Percentiles rank a stretch among this genome's conserved stretches.
phyloP scores from a whole-genome alignment of 768 basidiomycete species.

The Amanita subjunquillea region DNA sequence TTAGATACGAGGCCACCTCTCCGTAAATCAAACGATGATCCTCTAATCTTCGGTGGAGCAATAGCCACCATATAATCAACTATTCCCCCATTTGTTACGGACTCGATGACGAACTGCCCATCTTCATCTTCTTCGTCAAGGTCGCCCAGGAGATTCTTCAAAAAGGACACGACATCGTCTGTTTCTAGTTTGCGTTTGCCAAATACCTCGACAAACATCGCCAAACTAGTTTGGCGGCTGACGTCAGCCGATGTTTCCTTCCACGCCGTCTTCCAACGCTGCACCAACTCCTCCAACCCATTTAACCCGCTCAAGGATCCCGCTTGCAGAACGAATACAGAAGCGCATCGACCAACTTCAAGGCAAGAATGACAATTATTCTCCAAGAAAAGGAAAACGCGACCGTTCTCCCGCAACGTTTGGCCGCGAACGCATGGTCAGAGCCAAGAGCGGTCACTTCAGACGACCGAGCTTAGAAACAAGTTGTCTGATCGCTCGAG shows the following conservation, averaged over 20 bases:
- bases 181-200: background rate
- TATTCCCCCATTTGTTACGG: background rate
- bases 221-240: too few species aligned
- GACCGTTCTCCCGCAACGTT: background rate
- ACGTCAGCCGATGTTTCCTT: background rate
- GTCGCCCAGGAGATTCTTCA: too few species aligned
- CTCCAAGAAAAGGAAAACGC: background rate
- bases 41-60: conserved; percentile 3
- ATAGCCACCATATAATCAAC: conserved; percentile 8
- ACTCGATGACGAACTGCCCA: too few species aligned
- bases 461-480: conserved; percentile 1
- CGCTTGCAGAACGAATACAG: background rate
- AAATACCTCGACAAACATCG: too few species aligned
- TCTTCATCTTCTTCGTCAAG: too few species aligned
- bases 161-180: background rate
- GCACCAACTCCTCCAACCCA: background rate
- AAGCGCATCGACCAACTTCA: conserved; percentile 3
- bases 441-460: conserved; percentile 2
- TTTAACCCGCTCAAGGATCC: background rate
- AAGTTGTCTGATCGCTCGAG: background rate
- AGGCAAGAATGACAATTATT: background rate
- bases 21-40: conserved; percentile 2
- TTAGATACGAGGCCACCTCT: conserved; percentile 3
- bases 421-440: background rate
- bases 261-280: background rate